Base-by-base conservation (phyloP, 2,329 filamentous ascomycete genomes). In the Harringtonia lauricola region DNA sequence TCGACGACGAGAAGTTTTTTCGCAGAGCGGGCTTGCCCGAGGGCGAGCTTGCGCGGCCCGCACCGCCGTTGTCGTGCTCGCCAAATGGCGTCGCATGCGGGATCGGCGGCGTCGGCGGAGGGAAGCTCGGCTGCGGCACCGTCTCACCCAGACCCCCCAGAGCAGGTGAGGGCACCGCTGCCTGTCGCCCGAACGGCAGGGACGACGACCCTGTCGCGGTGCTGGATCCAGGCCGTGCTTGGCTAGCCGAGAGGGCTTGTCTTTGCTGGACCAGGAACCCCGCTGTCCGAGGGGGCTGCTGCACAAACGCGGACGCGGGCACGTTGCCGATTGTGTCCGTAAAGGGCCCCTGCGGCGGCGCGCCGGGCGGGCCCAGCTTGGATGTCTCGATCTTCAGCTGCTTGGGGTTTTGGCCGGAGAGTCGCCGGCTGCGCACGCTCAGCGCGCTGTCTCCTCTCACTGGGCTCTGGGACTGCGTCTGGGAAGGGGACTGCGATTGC, bases 331-430 rank as follows among this genome's bases (percentile, higher is more conserved):
- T 8, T 7, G n/a, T 8, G 15, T 12, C 31, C 34, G 33, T 6
- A n/a, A 30, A 21, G n/a, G 36, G 28, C 14, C 17, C 35, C 9
- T 22, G 39, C 30, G 22, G 39, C 3, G 4, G 49, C 48, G 7
- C 47, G 48, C 13, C 24, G 2, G 56, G 54, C 18, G 52, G 57
- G 36, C 48, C 52, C n/a, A 64, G 47, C 49, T 61, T 62, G 9
- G 59, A 53, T 0, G 88, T 95, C 60, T 95, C 86, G 44, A 96
- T 95, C 64, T 88, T 94, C 41, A 96, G 68, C 55, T 89, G 84
- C 58, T 85, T 89, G 14, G 76, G 67, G 54, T 86, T 86, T 53
- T 86, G 81, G 8, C 83, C 85, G 4, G 89, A 95, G 28, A 94
- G 65, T 49, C 89, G 76, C 47, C 89, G 76, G 53, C 74, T 86